Percentiles rank a stretch among this genome's conserved stretches.
These are phyloP conservation scores for Xerophyta viscosa DNA, from an alignment of 106 monocot species.

Conservation along the genomic window DNA sequence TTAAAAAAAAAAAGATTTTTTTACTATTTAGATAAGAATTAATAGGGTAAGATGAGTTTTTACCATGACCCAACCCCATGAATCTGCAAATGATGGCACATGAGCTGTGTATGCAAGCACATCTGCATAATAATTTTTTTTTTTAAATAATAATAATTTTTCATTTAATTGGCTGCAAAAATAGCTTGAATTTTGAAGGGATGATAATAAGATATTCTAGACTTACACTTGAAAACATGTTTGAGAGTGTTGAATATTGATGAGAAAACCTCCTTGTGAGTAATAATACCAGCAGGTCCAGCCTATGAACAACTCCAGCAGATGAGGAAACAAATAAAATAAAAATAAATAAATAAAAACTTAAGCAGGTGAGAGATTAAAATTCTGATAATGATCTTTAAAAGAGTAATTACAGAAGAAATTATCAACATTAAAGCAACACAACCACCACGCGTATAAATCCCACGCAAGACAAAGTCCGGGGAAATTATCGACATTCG, in stretches of 20 bases:
- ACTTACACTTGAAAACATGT: constrained; percentile 35
- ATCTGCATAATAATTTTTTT: constrained; percentile 18
- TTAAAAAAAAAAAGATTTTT: neutral
- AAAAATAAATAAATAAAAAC: no score
- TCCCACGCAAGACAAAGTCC: neutral
- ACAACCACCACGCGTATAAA: no score
- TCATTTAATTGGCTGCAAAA: neutral
- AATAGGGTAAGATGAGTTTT: neutral
- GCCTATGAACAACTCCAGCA: no score
- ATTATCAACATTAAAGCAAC: no score
- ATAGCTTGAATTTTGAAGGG: neutral
- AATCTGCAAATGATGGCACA: constrained; percentile 43
- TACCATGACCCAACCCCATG: constrained; percentile 57
- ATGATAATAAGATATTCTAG: no score
- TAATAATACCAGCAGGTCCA: constrained; percentile 38
- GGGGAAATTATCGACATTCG: neutral
- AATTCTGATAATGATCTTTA: no score
- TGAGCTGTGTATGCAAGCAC: constrained; percentile 50
- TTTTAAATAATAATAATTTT: neutral
- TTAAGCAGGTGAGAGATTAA: no score
- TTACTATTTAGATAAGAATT: neutral
- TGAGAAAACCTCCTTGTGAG: constrained; percentile 43
- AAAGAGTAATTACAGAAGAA: no score
- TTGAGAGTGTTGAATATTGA: constrained; percentile 49
- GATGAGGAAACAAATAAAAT: no score